Evolutionary conservation across 129 eudicot species (phyloP).

Genomic region (Arctium minus): DNA sequence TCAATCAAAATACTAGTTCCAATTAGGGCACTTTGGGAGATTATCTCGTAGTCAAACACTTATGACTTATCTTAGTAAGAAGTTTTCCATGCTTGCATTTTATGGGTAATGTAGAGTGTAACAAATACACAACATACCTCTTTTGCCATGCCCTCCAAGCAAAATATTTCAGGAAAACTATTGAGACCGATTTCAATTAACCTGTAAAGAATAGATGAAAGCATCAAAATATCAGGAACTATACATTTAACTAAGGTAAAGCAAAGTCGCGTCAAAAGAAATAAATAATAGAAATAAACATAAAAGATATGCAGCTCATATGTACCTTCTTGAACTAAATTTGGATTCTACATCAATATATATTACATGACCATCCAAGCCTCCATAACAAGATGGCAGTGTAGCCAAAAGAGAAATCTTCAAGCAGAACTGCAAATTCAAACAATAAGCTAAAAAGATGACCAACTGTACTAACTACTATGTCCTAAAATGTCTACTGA

Average conservation of each 20-base stretch:
- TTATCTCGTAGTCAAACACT: background rate
- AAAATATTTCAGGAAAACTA: slow-evolving; percentile 83
- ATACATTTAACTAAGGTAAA: background rate
- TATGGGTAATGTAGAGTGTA: background rate
- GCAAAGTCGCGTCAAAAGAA: background rate
- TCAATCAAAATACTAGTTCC: background rate
- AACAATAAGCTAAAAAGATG: slow-evolving; percentile 17
- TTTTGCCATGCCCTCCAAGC: slow-evolving; percentile 64
- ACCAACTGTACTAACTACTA: background rate
- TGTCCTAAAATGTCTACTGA: background rate
- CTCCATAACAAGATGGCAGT: slow-evolving; percentile 70
- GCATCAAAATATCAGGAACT: background rate
- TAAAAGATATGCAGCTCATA: background rate
- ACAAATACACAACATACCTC: slow-evolving; percentile 48
- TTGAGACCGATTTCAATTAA: slow-evolving; percentile 71
- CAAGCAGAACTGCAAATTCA: slow-evolving; percentile 68
- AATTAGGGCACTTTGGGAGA: background rate
- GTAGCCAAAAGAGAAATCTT: slow-evolving; percentile 81
- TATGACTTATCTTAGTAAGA: background rate
- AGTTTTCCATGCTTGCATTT: background rate
- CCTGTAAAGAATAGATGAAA: slow-evolving; percentile 37
- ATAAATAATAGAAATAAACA: background rate
- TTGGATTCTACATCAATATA: slow-evolving; percentile 90
- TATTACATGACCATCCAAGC: slow-evolving; percentile 73
- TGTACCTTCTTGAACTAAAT: slow-evolving; percentile 78